Evolutionary conservation across 257 asterid genomes (phyloP), one percentile per base, ranked within the genome.

Genomic region (Gynochthodes officinalis): DNA sequence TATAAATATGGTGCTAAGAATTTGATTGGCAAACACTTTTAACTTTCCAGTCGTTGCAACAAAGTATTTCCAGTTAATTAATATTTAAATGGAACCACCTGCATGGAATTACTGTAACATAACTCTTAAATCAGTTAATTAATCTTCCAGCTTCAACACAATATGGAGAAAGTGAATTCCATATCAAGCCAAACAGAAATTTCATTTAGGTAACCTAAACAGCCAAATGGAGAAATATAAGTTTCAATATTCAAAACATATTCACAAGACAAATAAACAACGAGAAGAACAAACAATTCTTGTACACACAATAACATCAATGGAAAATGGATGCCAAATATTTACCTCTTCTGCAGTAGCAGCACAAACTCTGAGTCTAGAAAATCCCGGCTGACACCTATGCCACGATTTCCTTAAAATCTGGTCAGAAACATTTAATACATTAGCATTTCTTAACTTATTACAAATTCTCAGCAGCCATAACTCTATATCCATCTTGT

Each of bases 321-420:
- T 40, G 4, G 8, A 8, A 27, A 25, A 73, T 67, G 1, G n/a
- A 77, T 21, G 42, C 28, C 16, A 59, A 25, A 21, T 14, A 25
- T 6, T 70, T 82, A 90, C 97, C 97, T 87, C 90, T 76, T 82
- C 89, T 3, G 75, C 59, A 35, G 68, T 66, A 10, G 84, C 76
- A 58, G 88, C 69, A 73, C 83, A 75, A 33, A 80, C 66, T 71
- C 84, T 82, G 5, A 84, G 78, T 18, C 75, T 48, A 28, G 84
- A 76, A 57, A 68, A 84, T 8, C 79, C 83, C 66, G 87, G 87
- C 76, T 77, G 78, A 74, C 78, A 68, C 78, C 84, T 77, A 61
- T 71, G 82, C 59, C 81, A 53, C 14, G 92, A 88, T 80, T 80
- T 87, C 71, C 90, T 89, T 27, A 74, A 71, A 57, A 77, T 89